phyloP scores from a whole-genome alignment of 306 rosid genomes.

The Sicyos baderoa region DNA sequence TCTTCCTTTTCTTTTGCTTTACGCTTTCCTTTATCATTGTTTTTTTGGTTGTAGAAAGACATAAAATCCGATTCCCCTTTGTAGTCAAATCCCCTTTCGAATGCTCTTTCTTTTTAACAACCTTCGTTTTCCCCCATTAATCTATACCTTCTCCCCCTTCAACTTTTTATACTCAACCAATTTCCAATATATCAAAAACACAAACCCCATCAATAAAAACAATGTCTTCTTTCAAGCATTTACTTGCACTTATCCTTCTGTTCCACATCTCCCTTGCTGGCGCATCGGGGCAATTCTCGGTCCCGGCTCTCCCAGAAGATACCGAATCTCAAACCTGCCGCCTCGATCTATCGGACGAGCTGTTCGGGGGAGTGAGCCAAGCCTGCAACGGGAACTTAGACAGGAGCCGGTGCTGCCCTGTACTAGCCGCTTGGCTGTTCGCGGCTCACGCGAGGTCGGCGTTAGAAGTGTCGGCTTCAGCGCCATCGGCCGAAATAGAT shows the following conservation, averaged over 20 bases:
- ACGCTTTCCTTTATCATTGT: not conserved
- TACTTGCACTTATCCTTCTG: constrained; percentile 12
- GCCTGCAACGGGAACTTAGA: constrained; percentile 86
- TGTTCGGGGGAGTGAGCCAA: constrained; percentile 83
- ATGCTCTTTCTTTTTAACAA: not conserved
- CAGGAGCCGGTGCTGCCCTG: constrained; percentile 94
- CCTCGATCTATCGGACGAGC: constrained; percentile 78
- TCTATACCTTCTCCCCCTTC: not conserved
- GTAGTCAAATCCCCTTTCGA: constrained; percentile 4
- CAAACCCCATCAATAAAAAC: not conserved
- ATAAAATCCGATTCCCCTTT: not conserved
- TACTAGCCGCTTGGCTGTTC: constrained; percentile 89
- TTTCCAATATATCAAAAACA: not conserved
- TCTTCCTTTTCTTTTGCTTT: not conserved
- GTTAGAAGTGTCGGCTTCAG: constrained; percentile 39
- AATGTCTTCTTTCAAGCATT: constrained; percentile 35
- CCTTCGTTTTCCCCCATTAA: not conserved
- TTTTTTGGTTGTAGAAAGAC: not conserved
- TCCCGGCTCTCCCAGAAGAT: constrained; percentile 83
- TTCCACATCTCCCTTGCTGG: constrained; percentile 30
- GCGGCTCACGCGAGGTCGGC: constrained; percentile 92
- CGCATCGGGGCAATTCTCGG: constrained; percentile 26
- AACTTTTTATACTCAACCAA: too few relatives aligned
- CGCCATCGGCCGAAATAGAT: constrained; percentile 31
- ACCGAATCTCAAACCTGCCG: constrained; percentile 50